Base-by-base conservation (phyloP, 345 rosid species). In the Ceriops zippeliana region DNA sequence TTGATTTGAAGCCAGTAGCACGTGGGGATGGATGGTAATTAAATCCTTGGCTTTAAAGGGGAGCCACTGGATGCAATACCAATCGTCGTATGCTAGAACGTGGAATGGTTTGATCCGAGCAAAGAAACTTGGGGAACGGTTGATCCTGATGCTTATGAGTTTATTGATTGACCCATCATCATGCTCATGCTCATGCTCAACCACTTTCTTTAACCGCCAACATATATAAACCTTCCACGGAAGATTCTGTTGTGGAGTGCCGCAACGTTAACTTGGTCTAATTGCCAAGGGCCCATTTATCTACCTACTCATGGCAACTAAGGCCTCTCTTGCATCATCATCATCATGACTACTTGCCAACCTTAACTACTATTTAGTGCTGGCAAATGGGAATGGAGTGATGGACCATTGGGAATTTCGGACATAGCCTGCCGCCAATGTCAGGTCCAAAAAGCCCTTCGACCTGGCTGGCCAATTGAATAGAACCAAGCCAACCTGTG, bases 401-500 rank as follows among this genome's bases (percentile, higher is more conserved):
- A 54, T 54, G 59, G 30, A 34, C 69, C 60, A 52, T 52, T 65
- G 32, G 2, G 35, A 34, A 34, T 34, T 34, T 34, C 6, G 8
- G 24, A 3, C 21, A 35, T 21, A 53, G 38, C 42, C 20, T 21
- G 26, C 26, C 26, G 46, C 49, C 69, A 63, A 32, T 13, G 32
- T n/a, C 53, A 16, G 32, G 28, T 54, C 2, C 16, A 26, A 27
- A 49, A 63, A 5, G 47, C 49, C 49, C 42, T 66, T 34, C 22
- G 15, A 31, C 31, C 28, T 34, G 46, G 59, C 2, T 22, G 59
- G 59, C 5, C 38, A 38, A 13, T 28, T 28, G 54, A 58, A 68
- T 27, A 58, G 30, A 68, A 58, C 21, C 56, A 68, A 46, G 15
- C 21, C 63, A n/a, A 21, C 56, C 24, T 42, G 54, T 67, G 63